Evolutionary conservation across 176 grass and related monocot species (phyloP).

Genomic region (Secale cereale): DNA sequence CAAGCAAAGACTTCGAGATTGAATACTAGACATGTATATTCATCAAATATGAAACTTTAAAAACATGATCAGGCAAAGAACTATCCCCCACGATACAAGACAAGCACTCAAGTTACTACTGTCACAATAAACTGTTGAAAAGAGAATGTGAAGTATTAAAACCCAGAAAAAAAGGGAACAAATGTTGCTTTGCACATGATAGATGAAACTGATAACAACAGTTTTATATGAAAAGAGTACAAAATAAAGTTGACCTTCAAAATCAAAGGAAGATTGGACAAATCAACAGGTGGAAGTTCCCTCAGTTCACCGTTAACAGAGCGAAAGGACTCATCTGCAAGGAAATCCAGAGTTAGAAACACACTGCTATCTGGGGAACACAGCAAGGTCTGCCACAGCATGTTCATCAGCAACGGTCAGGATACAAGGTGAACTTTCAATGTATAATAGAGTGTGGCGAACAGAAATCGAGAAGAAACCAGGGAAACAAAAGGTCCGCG

Average conservation of each 20-base stretch:
- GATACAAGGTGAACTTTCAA: background rate
- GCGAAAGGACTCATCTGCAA: constrained; percentile 73
- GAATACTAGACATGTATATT: background rate
- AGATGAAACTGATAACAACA: constrained; percentile 14
- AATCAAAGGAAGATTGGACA: constrained; percentile 91
- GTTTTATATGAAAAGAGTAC: constrained; percentile 18
- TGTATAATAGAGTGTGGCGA: background rate
- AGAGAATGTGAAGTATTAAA: constrained; percentile 10
- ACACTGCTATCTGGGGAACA: background rate
- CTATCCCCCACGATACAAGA: background rate
- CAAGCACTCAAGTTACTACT: constrained; percentile 28
- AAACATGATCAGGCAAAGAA: constrained; percentile 25
- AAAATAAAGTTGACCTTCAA: constrained; percentile 58
- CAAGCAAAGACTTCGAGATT: constrained; percentile 4
- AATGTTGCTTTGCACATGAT: background rate
- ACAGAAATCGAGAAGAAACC: background rate
- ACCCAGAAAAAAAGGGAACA: constrained; percentile 8
- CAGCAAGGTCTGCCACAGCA: background rate
- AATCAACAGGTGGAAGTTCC: constrained; percentile 84
- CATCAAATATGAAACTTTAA: constrained; percentile 8
- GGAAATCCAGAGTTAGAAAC: constrained; percentile 23
- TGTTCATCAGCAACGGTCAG: background rate
- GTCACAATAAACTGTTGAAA: background rate
- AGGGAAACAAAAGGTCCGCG: background rate
- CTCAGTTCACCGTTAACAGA: constrained; percentile 74